Percentiles rank a stretch among this genome's conserved stretches.
These are phyloP conservation scores for Pachysandra terminalis DNA, from an alignment of 164 flowering plant species.

Conservation along the genomic window DNA sequence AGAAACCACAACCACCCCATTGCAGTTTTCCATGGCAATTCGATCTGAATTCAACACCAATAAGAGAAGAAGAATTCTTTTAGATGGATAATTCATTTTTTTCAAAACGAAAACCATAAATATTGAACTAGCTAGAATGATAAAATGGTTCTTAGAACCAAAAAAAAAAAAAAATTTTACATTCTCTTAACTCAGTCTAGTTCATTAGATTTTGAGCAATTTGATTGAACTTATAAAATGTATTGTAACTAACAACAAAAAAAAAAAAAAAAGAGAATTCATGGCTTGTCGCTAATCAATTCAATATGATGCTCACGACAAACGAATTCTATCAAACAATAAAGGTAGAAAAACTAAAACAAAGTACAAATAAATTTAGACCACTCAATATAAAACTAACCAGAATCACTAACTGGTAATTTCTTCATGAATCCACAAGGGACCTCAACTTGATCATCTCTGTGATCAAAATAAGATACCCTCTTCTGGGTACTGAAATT, in stretches of 20 bases:
- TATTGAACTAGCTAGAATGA: background rate
- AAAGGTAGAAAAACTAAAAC: background rate
- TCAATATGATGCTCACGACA: background rate
- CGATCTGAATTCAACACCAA: conserved; percentile 40
- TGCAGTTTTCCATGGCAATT: conserved; percentile 69
- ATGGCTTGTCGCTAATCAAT: background rate
- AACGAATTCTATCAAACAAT: background rate
- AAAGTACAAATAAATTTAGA: background rate
- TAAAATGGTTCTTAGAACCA: background rate
- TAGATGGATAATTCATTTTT: background rate
- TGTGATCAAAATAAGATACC: conserved; percentile 50
- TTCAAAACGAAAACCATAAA: background rate
- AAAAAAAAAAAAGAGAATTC: background rate
- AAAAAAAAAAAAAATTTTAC: too few relatives aligned
- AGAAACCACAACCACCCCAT: conserved; percentile 71
- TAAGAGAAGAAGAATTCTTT: background rate
- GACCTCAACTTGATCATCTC: conserved; percentile 29
- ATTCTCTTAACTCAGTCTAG: too few relatives aligned
- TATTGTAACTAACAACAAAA: too few relatives aligned
- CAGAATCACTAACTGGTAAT: conserved; percentile 54
- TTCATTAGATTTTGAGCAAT: background rate
- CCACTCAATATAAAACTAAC: conserved; percentile 30
- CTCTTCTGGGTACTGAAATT: conserved; percentile 55
- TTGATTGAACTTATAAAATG: too few relatives aligned
- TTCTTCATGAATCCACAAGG: conserved; percentile 85